A percentile compares a stretch with the other conserved stretches of the same genome.
phyloP scores from a whole-genome alignment of 495 filamentous ascomycete genomes.

The Tetracladium setigerum region DNA sequence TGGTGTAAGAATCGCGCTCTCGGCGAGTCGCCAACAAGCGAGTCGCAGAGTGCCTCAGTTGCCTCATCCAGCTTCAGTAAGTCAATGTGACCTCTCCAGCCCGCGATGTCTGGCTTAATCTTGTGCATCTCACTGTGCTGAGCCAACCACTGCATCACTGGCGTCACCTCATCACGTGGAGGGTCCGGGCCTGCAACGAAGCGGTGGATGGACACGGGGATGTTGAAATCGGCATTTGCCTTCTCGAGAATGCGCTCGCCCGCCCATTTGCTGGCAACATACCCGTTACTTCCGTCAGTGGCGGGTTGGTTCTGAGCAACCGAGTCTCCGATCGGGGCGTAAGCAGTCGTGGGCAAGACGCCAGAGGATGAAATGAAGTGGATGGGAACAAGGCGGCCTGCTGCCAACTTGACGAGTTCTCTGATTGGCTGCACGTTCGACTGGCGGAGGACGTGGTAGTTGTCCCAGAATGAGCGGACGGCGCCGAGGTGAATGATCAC shows the following conservation, averaged over 20 bases:
- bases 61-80: too few relatives aligned
- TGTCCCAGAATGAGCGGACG: conserved; percentile 40
- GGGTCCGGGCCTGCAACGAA: conserved; percentile 3
- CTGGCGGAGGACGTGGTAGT: conserved; percentile 32
- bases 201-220: conserved; percentile 36
- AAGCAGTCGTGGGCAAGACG: conserved; percentile 9
- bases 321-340: background rate
- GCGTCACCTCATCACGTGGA: background rate
- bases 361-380: conserved; percentile 42
- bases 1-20: too few relatives aligned
- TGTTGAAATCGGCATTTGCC: conserved; percentile 10
- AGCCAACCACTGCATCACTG: background rate
- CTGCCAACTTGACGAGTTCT: conserved; percentile 30
- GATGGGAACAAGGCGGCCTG: conserved; percentile 31
- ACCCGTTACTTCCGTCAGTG: conserved; percentile 27
- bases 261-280: conserved; percentile 45
- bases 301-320: too few relatives aligned
- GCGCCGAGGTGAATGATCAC: conserved; percentile 46
- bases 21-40: too few relatives aligned
- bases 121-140: background rate
- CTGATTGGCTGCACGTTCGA: conserved; percentile 38
- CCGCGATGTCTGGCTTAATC: background rate
- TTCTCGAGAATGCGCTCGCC: conserved; percentile 42
- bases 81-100: background rate
- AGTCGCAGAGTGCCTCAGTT: too few relatives aligned